Evolutionary conservation across 1,284 basidiomycete genomes (phyloP), one percentile per base, ranked within the genome.

Genomic region (Amylostereum areolatum): DNA sequence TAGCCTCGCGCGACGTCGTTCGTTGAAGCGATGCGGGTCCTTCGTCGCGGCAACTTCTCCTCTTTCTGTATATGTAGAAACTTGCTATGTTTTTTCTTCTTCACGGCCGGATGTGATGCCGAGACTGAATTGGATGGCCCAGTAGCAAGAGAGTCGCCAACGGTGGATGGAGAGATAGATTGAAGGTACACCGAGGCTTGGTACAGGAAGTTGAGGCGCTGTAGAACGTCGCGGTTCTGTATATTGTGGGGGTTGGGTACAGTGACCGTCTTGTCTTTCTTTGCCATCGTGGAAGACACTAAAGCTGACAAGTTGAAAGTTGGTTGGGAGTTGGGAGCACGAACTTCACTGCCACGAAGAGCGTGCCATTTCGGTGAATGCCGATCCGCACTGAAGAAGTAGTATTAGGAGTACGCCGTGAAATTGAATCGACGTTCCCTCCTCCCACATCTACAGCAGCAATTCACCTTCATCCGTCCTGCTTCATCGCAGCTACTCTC

Each of bases 191-290:
- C 70, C 57, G 85, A 83, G 30, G 89, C 87, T 67, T 92, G 89
- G 60, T 89, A 89, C 30, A 92, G 75, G 62, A 89, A 92, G 66
- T 86, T 91, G 54, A 92, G 73, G 28, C 89, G 76, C 61, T 92
- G 89, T 31, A 89, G 74, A 35, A 86, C 78, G 59, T 92, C 89
- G 34, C 80, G 71, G 61, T 88, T 88, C 3, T 73, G 58, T 34
- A 86, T 70, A 54, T 62, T 76, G 61, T 70, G 73, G 2, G 79
- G 70, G 47, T 76, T 83, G 6, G 83, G 81, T 5, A 58, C 66
- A 24, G 78, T 75, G 49, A 79, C 77, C 41, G 5, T 5, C 59
- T 78, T 82, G 55, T 66, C 65, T 62, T 83, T 85, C 66, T 84
- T 86, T 7, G 66, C 81, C 84, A 86, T 87, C 11, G 25, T 12